Evolutionary conservation across 225 moss, liverwort and hornwort species (phyloP).

Genomic region (Rhytidiadelphus loreus): DNA sequence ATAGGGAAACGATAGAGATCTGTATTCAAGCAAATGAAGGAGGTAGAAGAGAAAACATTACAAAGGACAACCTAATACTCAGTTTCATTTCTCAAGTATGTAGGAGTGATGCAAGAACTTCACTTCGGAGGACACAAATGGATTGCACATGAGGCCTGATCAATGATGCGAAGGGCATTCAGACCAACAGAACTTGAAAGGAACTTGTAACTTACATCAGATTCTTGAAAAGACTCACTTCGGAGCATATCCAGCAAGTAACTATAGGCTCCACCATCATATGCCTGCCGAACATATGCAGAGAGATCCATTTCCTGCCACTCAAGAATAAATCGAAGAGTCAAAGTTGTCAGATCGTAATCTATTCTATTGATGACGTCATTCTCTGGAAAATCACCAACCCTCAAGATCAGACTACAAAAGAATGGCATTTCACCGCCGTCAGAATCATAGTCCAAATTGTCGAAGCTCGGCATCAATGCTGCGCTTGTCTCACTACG

Average conservation of each 20-base stretch:
- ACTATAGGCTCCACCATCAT: conserved; percentile 72
- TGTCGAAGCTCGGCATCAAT: background rate
- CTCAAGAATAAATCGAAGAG: background rate
- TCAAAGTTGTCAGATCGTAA: background rate
- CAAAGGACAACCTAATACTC: background rate
- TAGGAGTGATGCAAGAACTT: background rate
- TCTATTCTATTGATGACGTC: background rate
- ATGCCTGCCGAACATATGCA: conserved; percentile 68
- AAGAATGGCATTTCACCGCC: background rate
- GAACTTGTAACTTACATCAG: conserved; percentile 50
- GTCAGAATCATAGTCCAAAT: background rate
- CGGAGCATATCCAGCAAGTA: conserved; percentile 81
- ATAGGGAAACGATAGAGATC: background rate
- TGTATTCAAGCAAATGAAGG: background rate
- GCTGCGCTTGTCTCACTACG: background rate
- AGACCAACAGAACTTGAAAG: background rate
- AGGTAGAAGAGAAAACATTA: background rate
- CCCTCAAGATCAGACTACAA: background rate
- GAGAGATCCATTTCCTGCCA: conserved; percentile 74
- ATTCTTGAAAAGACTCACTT: conserved; percentile 84
- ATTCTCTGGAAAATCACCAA: background rate
- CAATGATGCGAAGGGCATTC: background rate
- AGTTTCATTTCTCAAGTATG: background rate
- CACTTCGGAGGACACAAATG: background rate
- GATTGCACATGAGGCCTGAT: background rate